Base-by-base conservation (phyloP, 2,329 filamentous ascomycete species). In the Cordyceps cicadae region DNA sequence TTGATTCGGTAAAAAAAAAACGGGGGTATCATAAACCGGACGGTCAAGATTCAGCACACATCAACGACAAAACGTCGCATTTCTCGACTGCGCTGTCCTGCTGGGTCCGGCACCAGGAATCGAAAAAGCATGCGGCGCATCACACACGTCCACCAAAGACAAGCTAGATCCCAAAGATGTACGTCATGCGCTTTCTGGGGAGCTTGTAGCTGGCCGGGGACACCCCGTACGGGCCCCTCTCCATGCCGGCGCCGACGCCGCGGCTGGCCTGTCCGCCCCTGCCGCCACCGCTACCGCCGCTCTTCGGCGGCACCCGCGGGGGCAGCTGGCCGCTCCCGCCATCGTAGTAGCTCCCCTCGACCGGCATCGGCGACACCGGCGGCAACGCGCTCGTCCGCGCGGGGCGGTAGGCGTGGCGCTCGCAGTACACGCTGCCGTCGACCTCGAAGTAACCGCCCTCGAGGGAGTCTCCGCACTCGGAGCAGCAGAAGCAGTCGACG, bases 401-500 rank as follows among this genome's bases (percentile, higher is more conserved):
- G 45, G 81, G 74, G 57, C 80, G 78, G 72, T 86, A 87, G 5
- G 92, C 92, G 71, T 97, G 92, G 50, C 87, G 84, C 73, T 97
- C 93, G 72, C 93, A 99, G 70, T 89, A 96, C 0, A 89, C 85
- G 50, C 78, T 81, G 26, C 90, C 90, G 46, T 84, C 85, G 66
- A 96, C 87, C 72, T 97, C 92, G 68, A 94, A 97, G 72, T 97
- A 97, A 63, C 94, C 93, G 50, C 93, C 87, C 21, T 83, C 82
- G 14, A 97, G 79, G 2, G 87, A 84, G 52, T 84, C 75, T 37
- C 85, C 83, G 70, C 93, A 97, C 66, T 90, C 87, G 50, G 82
- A 81, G 70, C 94, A 97, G 54, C 86, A 87, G 75, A 99, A 90
- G 75, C 94, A 99, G 8, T 83, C 79, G 0, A 90, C 85, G 71